Percentiles rank a stretch among this genome's conserved stretches.
These are phyloP conservation scores for Exophiala sp. DNA, from an alignment of 2,329 filamentous ascomycete species.

Conservation along the genomic window DNA sequence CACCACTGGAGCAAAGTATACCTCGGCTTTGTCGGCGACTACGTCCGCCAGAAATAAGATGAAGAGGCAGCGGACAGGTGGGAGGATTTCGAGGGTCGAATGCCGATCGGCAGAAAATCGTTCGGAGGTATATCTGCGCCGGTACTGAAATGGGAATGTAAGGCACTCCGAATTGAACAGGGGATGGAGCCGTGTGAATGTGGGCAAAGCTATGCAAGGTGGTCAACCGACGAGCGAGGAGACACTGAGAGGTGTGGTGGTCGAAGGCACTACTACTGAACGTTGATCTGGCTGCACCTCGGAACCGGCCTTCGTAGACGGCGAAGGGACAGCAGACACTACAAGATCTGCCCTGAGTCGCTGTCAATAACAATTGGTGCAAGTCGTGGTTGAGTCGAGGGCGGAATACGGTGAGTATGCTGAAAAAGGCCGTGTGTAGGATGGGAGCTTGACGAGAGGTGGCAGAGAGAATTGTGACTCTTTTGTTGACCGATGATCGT, in stretches of 20 bases:
- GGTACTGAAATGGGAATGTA: neutral
- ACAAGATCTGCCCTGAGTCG: too few species aligned
- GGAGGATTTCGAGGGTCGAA: neutral
- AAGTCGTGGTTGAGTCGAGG: too few species aligned
- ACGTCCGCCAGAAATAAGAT: neutral
- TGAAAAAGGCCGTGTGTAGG: too few species aligned
- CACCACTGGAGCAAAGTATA: neutral
- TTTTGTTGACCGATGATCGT: too few species aligned
- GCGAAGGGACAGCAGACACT: neutral
- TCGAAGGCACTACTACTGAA: neutral
- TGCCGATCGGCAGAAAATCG: neutral
- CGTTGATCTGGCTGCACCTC: slow-evolving; percentile 1
- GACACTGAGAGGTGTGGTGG: neutral
- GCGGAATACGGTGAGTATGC: too few species aligned
- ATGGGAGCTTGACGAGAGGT: neutral
- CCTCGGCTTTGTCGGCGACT: neutral
- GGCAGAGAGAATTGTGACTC: too few species aligned
- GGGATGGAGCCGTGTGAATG: neutral
- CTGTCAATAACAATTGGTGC: too few species aligned
- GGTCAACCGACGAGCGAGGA: neutral
- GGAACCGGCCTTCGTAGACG: neutral
- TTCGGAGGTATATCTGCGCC: neutral
- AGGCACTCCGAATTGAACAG: neutral
- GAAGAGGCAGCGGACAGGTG: neutral
- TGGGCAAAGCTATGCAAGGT: too few species aligned